These are phyloP conservation scores for Stentor coeruleus DNA, from an alignment of 73 alveolate species.

Conservation along the genomic window DNA sequence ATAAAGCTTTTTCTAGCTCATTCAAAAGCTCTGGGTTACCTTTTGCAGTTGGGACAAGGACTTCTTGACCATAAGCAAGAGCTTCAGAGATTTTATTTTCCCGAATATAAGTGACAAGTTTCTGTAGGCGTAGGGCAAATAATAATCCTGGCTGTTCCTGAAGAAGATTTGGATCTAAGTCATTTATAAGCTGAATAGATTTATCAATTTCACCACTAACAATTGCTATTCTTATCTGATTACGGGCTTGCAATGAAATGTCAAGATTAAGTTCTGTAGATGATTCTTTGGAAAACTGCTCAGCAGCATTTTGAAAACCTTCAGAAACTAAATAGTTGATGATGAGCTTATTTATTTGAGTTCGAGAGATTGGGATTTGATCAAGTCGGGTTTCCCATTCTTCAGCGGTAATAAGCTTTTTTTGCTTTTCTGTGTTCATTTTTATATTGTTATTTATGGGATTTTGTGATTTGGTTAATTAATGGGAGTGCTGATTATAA, in stretches of 20 bases:
- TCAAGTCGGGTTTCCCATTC: conserved; percentile 38
- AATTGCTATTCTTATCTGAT: conserved; percentile 57
- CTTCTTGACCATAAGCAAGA: conserved; percentile 51
- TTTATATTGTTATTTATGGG: not conserved
- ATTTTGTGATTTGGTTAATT: not conserved
- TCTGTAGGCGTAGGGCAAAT: conserved; percentile 64
- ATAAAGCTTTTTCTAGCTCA: conserved; percentile 70
- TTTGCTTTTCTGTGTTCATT: not conserved
- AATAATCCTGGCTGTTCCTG: conserved; percentile 56
- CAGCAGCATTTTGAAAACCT: conserved; percentile 71
- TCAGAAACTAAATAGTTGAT: conserved; percentile 72
- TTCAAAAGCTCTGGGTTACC: conserved; percentile 37
- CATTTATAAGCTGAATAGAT: conserved; percentile 60
- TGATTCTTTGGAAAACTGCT: conserved; percentile 47
- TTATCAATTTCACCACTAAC: conserved; percentile 62
- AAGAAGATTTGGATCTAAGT: conserved; percentile 57
- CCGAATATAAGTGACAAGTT: conserved; percentile 59
- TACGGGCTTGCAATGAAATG: conserved; percentile 48
- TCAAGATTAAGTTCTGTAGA: conserved; percentile 59
- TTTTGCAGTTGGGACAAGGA: conserved; percentile 41
- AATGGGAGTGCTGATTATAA: no score
- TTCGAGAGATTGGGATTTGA: conserved; percentile 33
- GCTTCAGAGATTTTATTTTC: conserved; percentile 60
- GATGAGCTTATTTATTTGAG: conserved; percentile 62
- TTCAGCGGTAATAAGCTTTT: conserved; percentile 27